Evolutionary conservation across 2,329 filamentous ascomycete genomes (phyloP).

Genomic region (Xylaria polymorpha): DNA sequence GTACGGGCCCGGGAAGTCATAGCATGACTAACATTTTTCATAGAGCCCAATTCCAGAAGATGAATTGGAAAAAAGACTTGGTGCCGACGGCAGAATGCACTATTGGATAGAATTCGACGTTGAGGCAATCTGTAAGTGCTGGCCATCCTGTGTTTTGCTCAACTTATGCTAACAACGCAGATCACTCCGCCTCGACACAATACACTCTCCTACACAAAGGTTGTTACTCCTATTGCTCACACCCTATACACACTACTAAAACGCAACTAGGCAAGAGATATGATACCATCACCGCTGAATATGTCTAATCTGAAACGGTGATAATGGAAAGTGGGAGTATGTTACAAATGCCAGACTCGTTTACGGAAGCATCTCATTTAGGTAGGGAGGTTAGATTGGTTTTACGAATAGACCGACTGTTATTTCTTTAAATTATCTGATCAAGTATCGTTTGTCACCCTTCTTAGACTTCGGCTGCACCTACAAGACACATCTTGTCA

Average conservation of each 20-base stretch:
- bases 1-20: not conserved
- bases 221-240: conserved; percentile 27
- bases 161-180: conserved; percentile 31
- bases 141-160: not conserved
- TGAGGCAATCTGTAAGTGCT: conserved; percentile 53
- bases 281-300: conserved; percentile 57
- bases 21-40: not conserved
- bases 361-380: not conserved
- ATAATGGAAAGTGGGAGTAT: not conserved
- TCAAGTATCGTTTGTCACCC: not conserved
- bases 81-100: conserved; percentile 54
- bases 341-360: not conserved
- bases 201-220: conserved; percentile 59
- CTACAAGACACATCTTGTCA: not conserved
- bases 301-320: conserved; percentile 48
- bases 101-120: conserved; percentile 56
- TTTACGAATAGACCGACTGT: conserved; percentile 3
- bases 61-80: conserved; percentile 49
- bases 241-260: conserved; percentile 35
- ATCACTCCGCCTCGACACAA: conserved; percentile 56
- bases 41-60: conserved; percentile 54
- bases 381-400: not conserved
- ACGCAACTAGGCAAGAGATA: conserved; percentile 52
- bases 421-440: not conserved
- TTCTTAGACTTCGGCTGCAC: not conserved